Conservation (phyloP, 1,284 basidiomycete species). For the Xerocomus nothofagi region DNA sequence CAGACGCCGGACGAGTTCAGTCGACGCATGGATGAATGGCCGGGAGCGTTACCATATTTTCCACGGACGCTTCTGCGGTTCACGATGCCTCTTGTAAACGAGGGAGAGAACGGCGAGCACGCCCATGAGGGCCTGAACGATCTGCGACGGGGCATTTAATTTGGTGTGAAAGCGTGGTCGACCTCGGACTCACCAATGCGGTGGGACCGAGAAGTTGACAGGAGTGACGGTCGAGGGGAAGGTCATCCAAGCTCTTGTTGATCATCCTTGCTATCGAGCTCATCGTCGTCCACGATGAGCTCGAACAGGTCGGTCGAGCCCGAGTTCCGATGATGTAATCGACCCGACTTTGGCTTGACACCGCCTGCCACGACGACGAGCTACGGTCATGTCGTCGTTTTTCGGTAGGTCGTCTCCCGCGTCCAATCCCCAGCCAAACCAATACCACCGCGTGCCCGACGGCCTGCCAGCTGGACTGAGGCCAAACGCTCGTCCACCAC, state of each 20-base stretch:
- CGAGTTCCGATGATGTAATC: conserved; percentile 33
- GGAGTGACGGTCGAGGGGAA: conserved; percentile 57
- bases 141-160: conserved; percentile 38
- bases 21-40: background rate
- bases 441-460: conserved; percentile 51
- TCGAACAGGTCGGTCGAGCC: too few species aligned
- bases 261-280: conserved; percentile 11
- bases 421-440: conserved; percentile 40
- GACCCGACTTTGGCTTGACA: background rate
- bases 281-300: conserved; percentile 12
- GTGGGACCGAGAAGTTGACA: conserved; percentile 68
- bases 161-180: conserved; percentile 5
- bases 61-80: conserved; percentile 86
- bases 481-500: conserved; percentile 20
- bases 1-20: conserved; percentile 3
- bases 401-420: conserved; percentile 46
- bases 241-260: conserved; percentile 26
- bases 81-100: conserved; percentile 86
- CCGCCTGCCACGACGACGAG: background rate
- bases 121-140: conserved; percentile 85
- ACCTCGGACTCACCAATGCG: conserved; percentile 50
- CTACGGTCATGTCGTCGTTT: conserved; percentile 42
- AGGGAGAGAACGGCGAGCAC: conserved; percentile 83
- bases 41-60: conserved; percentile 72
- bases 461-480: conserved; percentile 23